These are phyloP conservation scores for Pyropia haitanensis DNA, from an alignment of 23 red algal genomes.

Conservation along the genomic window DNA sequence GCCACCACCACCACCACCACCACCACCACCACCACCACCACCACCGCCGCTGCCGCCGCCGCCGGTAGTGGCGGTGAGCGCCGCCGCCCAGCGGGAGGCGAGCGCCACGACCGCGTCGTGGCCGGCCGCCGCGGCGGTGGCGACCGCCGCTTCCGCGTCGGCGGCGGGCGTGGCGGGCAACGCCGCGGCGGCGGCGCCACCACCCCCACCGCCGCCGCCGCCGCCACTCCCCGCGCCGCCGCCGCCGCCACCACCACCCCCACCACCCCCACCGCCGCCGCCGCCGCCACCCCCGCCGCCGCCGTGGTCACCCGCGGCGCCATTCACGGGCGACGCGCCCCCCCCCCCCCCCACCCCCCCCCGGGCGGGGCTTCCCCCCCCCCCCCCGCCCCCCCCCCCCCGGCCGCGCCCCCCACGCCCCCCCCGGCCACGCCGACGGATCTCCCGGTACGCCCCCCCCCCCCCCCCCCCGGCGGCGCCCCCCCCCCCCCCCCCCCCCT, in stretches of 20 bases:
- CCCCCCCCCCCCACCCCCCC: neutral
- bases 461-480: neutral
- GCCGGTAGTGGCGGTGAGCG: too few species aligned
- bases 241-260: neutral
- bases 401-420: neutral
- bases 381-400: neutral
- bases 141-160: too few species aligned
- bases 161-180: too few species aligned
- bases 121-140: too few species aligned
- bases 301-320: neutral
- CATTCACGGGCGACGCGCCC: neutral
- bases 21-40: too few species aligned
- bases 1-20: too few species aligned
- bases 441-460: neutral
- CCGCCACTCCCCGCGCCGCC: neutral
- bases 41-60: too few species aligned
- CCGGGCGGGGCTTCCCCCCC: neutral
- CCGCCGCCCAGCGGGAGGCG: too few species aligned
- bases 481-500: too few species aligned
- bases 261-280: neutral
- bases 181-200: too few species aligned
- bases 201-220: neutral
- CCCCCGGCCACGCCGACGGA: neutral
- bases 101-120: too few species aligned
- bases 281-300: neutral